Conservation (phyloP, 306 rosid species). For the Trifolium repens region DNA sequence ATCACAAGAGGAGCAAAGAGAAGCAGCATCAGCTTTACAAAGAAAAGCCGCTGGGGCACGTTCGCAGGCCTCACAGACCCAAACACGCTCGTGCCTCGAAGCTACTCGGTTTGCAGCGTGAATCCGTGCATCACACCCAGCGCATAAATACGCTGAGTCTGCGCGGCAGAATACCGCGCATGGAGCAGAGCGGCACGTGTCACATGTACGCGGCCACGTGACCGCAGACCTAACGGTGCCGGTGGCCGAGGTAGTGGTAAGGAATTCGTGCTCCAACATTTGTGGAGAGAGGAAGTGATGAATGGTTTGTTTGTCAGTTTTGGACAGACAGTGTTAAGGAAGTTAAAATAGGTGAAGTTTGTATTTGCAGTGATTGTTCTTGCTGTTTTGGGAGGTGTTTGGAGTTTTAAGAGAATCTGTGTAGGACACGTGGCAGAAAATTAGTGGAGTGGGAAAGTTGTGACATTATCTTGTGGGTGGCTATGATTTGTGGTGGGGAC, state of each 20-base stretch:
- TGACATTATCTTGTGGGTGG: slow-evolving; percentile 72
- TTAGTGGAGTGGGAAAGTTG: slow-evolving; percentile 56
- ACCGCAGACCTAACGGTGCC: not conserved
- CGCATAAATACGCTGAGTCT: slow-evolving; percentile 66
- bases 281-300: slow-evolving; percentile 14
- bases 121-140: slow-evolving; percentile 62
- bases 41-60: slow-evolving; percentile 79
- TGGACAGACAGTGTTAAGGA: slow-evolving; percentile 22
- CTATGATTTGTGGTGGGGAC: slow-evolving; percentile 44
- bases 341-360: not conserved
- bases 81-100: slow-evolving; percentile 79
- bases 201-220: slow-evolving; percentile 66
- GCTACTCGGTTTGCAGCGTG: slow-evolving; percentile 64
- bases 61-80: slow-evolving; percentile 92
- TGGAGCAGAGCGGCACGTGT: slow-evolving; percentile 66
- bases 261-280: slow-evolving; percentile 55
- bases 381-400: slow-evolving; percentile 22
- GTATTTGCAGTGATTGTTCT: slow-evolving; percentile 16
- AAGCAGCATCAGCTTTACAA: slow-evolving; percentile 91
- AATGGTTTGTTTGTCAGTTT: slow-evolving; percentile 7
- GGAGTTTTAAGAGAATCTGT: slow-evolving; percentile 52
- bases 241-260: not conserved
- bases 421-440: slow-evolving; percentile 58
- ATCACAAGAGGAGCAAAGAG: slow-evolving; percentile 83
- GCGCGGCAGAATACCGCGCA: slow-evolving; percentile 70